Conservation (phyloP, 2,329 filamentous ascomycete species). For the Colletotrichum sp. region DNA sequence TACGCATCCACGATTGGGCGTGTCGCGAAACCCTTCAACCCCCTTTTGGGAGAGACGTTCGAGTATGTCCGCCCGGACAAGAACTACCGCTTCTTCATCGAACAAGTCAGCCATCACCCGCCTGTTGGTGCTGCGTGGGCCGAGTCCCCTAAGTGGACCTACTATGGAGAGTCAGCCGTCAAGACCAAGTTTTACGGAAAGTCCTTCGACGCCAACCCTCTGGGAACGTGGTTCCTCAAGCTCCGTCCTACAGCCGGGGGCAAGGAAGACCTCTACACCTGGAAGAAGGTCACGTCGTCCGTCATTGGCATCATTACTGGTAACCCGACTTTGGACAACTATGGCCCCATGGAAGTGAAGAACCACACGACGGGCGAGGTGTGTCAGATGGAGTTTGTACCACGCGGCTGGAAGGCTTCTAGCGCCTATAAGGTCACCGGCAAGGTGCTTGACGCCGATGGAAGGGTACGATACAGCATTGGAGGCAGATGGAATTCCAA, state of each 20-base stretch:
- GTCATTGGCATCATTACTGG: constrained; percentile 99
- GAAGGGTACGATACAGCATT: constrained; percentile 85
- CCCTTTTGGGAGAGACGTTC: constrained; percentile 93
- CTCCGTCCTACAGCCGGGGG: constrained; percentile 78
- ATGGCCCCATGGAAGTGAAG: constrained; percentile 95
- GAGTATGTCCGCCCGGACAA: constrained; percentile 97
- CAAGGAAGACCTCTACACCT: constrained; percentile 89
- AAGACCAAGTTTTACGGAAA: constrained; percentile 98
- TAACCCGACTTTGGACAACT: constrained; percentile 96
- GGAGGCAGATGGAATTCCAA: constrained; percentile 98
- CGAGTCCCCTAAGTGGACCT: constrained; percentile 93
- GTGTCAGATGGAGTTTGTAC: constrained; percentile 91
- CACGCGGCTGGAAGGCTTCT: constrained; percentile 92
- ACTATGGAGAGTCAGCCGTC: constrained; percentile 94
- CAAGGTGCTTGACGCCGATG: constrained; percentile 80
- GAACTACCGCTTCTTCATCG: constrained; percentile 97
- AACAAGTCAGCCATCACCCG: constrained; percentile 97
- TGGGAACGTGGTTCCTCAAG: constrained; percentile 95
- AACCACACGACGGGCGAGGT: constrained; percentile 96
- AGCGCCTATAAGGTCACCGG: constrained; percentile 89
- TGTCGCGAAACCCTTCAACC: constrained; percentile 98
- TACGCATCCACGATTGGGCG: constrained; percentile 97
- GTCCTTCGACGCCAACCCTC: constrained; percentile 94
- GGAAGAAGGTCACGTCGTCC: constrained; percentile 98
- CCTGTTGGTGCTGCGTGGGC: constrained; percentile 93